phyloP scores from a whole-genome alignment of 2,329 filamentous ascomycete species.

The Neofusicoccum kwambonambiense region DNA sequence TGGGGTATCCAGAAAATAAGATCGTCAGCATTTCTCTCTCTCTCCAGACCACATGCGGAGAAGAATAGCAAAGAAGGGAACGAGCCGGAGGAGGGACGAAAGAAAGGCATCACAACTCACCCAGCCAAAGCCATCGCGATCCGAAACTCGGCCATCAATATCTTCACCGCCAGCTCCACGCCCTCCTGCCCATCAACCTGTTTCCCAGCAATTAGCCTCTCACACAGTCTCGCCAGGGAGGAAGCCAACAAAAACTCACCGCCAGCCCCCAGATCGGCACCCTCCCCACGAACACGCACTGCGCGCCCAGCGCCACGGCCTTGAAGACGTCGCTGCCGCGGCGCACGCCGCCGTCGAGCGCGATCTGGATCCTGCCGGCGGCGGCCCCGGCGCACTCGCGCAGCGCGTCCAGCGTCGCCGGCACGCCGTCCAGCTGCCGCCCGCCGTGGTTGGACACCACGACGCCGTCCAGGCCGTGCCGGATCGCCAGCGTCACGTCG shows the following conservation, averaged over 20 bases:
- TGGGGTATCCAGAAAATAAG: neutral
- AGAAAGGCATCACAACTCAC: neutral
- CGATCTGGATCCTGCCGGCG: constrained; percentile 53
- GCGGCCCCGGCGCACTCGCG: constrained; percentile 40
- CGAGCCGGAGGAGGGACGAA: no score
- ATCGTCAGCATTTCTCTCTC: no score
- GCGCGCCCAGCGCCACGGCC: constrained; percentile 52
- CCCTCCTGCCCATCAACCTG: constrained; percentile 38
- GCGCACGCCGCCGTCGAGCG: constrained; percentile 62
- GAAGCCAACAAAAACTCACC: constrained; percentile 24
- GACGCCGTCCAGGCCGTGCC: constrained; percentile 38
- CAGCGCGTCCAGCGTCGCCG: constrained; percentile 52
- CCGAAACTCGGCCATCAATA: constrained; percentile 34
- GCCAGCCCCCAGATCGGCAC: constrained; percentile 52
- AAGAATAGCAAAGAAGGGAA: no score
- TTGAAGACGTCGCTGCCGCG: constrained; percentile 59
- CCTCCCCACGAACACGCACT: constrained; percentile 50
- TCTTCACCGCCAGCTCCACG: constrained; percentile 44
- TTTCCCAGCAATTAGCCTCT: constrained; percentile 1
- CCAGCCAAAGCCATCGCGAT: constrained; percentile 31
- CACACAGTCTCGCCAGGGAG: neutral
- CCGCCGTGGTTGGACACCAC: constrained; percentile 52
- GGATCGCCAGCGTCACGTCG: constrained; percentile 47
- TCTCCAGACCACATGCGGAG: no score
- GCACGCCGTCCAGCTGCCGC: constrained; percentile 57